These are phyloP conservation scores for Ceratocystis lukuohia DNA, from an alignment of 2,329 filamentous ascomycete genomes.

Conservation along the genomic window DNA sequence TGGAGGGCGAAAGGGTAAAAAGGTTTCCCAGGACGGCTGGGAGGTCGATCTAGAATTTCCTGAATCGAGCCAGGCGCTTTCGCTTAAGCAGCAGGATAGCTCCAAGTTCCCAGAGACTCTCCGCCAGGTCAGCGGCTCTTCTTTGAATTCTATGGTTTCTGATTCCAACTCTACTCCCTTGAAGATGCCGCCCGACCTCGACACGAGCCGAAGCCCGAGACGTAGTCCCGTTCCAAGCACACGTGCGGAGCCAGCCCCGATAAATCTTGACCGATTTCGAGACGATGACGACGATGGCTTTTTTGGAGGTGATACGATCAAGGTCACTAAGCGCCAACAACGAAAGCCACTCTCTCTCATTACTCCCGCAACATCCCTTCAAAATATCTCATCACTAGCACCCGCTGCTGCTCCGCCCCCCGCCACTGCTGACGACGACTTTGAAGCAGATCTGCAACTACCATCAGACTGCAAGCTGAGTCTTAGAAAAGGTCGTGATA, in stretches of 20 bases:
- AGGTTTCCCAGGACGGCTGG: constrained; percentile 67
- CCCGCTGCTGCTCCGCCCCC: constrained; percentile 12
- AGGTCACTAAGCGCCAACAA: constrained; percentile 47
- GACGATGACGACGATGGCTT: constrained; percentile 50
- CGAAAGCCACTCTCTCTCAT: constrained; percentile 41
- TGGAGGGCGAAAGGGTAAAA: constrained; percentile 59
- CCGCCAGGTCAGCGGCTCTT: constrained; percentile 49
- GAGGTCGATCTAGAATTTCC: constrained; percentile 64
- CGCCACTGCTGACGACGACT: constrained; percentile 44
- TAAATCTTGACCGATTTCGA: constrained; percentile 50
- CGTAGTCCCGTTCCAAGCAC: constrained; percentile 22
- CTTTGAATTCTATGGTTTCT: constrained; percentile 39
- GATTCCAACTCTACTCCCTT: constrained; percentile 29
- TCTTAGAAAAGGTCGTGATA: constrained; percentile 47
- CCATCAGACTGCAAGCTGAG: constrained; percentile 53
- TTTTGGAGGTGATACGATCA: constrained; percentile 57
- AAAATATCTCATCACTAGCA: constrained; percentile 21
- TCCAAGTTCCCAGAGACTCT: constrained; percentile 53
- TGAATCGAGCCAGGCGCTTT: constrained; percentile 42
- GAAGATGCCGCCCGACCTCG: constrained; percentile 20
- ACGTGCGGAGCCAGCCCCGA: constrained; percentile 26
- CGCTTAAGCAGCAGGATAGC: constrained; percentile 50
- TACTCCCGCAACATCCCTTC: constrained; percentile 42
- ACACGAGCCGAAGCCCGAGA: constrained; percentile 15
- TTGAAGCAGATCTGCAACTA: constrained; percentile 60